Evolutionary conservation across 345 rosid species (phyloP), one percentile per base, ranked within the genome.

Genomic region (Dipteronia sinensis): DNA sequence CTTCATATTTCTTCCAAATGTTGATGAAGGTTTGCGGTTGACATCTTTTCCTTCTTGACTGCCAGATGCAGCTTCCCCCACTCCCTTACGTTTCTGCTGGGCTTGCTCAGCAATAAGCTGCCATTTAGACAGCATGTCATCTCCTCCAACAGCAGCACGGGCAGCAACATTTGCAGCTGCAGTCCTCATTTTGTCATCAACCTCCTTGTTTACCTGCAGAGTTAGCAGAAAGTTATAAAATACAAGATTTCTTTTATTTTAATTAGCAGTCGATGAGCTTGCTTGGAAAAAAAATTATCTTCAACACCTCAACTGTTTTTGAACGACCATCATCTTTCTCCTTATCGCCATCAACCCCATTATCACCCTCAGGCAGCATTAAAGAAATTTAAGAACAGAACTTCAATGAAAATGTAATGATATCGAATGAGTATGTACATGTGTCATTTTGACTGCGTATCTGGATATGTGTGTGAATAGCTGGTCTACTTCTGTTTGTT

Each of bases 101-200:
- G 98, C 95, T 89, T 86, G 93, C 73, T 94, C 97, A 61, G 99
- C 99, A 98, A 94, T 92, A 58, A 91, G 87, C 85, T 91, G 98
- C 99, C 98, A 97, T 88, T 94, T 97, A 12, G 97, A 91, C 29
- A 92, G 69, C 90, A 92, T 72, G 83, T 97, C 97, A 76, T 90
- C 97, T 78, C 97, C 99, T 77, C 99, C 98, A 7, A 88, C 95
- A 78, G 99, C 99, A 81, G 92, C 98, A 69, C 97, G 90, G 49
- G 98, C 99, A 83, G 98, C 99, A 77, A 94, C 95, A 74, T 94
- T 96, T 83, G 99, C 98, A 68, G 98, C 99, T 15, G 94, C 90
- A 25, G 99, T 77, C 86, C 99, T 97, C 99, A 97, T 90, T 88
- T 97, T 96, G 84, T 96, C 98, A 73, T 94, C 98, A 67, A 91